phyloP scores from a whole-genome alignment of 1,284 basidiomycete genomes.

The Apiotrichum akiyoshidainum region DNA sequence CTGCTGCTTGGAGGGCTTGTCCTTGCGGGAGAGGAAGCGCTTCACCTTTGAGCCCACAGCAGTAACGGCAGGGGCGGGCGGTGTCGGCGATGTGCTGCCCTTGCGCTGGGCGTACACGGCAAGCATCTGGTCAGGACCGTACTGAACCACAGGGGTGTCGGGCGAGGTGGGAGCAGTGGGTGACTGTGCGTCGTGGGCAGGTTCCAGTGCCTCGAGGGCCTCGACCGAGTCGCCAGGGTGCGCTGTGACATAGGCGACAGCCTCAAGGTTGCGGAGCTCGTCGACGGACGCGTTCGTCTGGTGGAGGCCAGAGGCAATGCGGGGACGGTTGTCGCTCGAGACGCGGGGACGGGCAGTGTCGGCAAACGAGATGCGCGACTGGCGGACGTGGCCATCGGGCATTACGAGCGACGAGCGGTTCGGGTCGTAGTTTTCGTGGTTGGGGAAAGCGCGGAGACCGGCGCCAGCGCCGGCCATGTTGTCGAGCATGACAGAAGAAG shows the following conservation, averaged over 20 bases:
- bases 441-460: conserved; percentile 39
- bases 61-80: conserved; percentile 10
- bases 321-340: conserved; percentile 60
- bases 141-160: conserved; percentile 30
- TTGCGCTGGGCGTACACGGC: conserved; percentile 50
- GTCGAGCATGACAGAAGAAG: conserved; percentile 45
- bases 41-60: conserved; percentile 21
- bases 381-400: conserved; percentile 44
- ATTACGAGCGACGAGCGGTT: conserved; percentile 59
- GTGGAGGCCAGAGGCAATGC: conserved; percentile 42
- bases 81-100: conserved; percentile 25
- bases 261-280: conserved; percentile 46
- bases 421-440: conserved; percentile 27
- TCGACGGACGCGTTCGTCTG: conserved; percentile 38
- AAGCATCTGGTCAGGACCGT: conserved; percentile 50
- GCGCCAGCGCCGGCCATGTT: conserved; percentile 68
- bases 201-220: conserved; percentile 11
- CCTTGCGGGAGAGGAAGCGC: conserved; percentile 28
- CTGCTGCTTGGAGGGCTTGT: conserved; percentile 2
- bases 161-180: conserved; percentile 13
- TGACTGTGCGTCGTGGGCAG: not conserved
- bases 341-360: conserved; percentile 46
- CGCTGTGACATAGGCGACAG: conserved; percentile 10
- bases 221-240: conserved; percentile 24
- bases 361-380: conserved; percentile 49